Evolutionary conservation across 208 protist species (phyloP).

Genomic region (Naegleria gruberi): DNA sequence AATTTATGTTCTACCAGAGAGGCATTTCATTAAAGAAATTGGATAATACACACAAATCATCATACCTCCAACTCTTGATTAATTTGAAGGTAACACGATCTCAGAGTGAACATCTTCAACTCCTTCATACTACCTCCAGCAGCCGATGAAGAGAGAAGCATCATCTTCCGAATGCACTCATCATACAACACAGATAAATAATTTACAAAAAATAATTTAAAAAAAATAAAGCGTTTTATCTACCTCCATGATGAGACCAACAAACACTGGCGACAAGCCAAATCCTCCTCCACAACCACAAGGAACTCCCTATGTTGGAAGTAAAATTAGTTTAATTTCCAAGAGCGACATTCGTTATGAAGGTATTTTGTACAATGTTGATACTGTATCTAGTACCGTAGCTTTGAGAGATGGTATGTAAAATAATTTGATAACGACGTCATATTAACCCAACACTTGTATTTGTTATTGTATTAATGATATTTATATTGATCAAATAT

Average conservation of each 20-base stretch:
- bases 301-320: slow-evolving; percentile 42
- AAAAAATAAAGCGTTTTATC: neutral
- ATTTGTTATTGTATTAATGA: neutral
- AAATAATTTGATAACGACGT: neutral
- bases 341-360: slow-evolving; percentile 53
- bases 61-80: too few species aligned
- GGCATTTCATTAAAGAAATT: too few species aligned
- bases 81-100: too few species aligned
- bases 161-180: too few species aligned
- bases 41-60: too few species aligned
- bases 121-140: too few species aligned
- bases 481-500: neutral
- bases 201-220: neutral
- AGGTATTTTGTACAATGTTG: slow-evolving; percentile 47
- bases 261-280: too few species aligned
- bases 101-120: too few species aligned
- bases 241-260: neutral
- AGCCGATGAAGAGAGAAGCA: too few species aligned
- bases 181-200: too few species aligned
- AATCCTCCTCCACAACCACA: neutral
- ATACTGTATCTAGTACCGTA: slow-evolving; percentile 41
- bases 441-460: neutral
- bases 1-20: too few species aligned
- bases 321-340: slow-evolving; percentile 46
- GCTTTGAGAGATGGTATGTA: slow-evolving; percentile 39